Evolutionary conservation across 106 monocot genomes (phyloP).

Genomic region (Triglochin maritima): DNA sequence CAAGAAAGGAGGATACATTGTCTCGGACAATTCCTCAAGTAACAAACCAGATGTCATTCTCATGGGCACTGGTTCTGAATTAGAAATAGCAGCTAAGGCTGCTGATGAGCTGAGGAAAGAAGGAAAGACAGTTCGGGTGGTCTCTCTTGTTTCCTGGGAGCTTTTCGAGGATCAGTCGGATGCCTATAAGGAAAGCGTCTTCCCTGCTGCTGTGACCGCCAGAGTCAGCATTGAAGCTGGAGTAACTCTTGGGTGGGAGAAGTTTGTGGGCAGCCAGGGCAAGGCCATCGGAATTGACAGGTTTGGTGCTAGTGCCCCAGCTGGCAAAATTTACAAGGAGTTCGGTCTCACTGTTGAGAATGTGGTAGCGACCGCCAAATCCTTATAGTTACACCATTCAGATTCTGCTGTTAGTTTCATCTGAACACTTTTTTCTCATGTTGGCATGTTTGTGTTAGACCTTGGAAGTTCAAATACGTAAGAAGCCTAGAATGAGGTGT

Average conservation of each 20-base stretch:
- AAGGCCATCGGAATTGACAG: constrained; percentile 67
- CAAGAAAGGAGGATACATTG: constrained; percentile 62
- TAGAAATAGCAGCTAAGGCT: constrained; percentile 62
- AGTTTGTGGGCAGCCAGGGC: constrained; percentile 48
- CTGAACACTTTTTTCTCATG: too few species aligned
- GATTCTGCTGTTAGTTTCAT: too few species aligned
- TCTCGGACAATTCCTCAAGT: constrained; percentile 55
- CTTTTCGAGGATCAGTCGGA: constrained; percentile 62
- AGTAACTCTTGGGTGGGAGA: constrained; percentile 61
- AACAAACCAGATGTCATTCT: constrained; percentile 62
- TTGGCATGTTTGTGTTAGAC: too few species aligned
- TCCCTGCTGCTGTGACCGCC: constrained; percentile 43
- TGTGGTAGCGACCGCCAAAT: constrained; percentile 37
- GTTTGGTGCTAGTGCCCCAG: constrained; percentile 77
- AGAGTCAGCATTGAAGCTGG: constrained; percentile 79
- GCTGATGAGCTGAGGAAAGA: constrained; percentile 62
- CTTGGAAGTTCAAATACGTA: too few species aligned
- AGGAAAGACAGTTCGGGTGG: constrained; percentile 52
- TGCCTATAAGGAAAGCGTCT: constrained; percentile 56
- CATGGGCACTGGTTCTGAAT: constrained; percentile 60
- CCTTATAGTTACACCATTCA: constrained; percentile 1
- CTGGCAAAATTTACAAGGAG: constrained; percentile 70
- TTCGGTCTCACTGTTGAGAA: constrained; percentile 61
- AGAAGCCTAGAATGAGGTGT: too few species aligned
- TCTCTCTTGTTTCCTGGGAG: constrained; percentile 74